A percentile compares a stretch with the other conserved stretches of the same genome.
phyloP scores from a whole-genome alignment of 352 stramenopile species.

The Phytophthora capsici region DNA sequence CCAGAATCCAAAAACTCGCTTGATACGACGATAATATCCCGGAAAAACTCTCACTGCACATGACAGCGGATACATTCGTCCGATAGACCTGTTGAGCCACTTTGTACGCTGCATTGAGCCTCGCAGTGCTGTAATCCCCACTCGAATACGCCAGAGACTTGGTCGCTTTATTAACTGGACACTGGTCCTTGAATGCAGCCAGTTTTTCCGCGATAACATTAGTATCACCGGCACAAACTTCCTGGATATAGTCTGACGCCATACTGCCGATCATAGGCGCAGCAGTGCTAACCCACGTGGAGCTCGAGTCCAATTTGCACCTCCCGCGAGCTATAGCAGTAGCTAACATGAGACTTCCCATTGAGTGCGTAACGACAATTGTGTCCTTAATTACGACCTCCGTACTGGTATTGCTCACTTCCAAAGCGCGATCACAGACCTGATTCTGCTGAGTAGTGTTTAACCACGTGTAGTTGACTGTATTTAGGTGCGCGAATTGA shows the following conservation, averaged over 20 bases:
- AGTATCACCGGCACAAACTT: constrained; percentile 13
- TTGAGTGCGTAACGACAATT: constrained; percentile 31
- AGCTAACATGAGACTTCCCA: constrained; percentile 30
- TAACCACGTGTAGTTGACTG: constrained; percentile 24
- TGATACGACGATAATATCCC: constrained; percentile 41
- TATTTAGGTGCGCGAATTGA: constrained; percentile 29
- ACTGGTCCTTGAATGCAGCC: constrained; percentile 15
- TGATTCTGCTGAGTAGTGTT: constrained; percentile 28
- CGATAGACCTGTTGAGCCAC: constrained; percentile 30
- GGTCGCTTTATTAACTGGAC: constrained; percentile 10
- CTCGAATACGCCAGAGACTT: constrained; percentile 38
- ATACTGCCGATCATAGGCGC: constrained; percentile 34
- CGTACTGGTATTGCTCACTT: constrained; percentile 23
- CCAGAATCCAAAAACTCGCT: constrained; percentile 26
- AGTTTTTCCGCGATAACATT: constrained; percentile 16
- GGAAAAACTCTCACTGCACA: constrained; percentile 39
- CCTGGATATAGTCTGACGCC: constrained; percentile 21
- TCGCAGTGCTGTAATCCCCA: constrained; percentile 15
- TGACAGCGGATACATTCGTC: constrained; percentile 33
- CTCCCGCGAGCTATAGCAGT: constrained; percentile 24
- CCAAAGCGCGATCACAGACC: constrained; percentile 19
- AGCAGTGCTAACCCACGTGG: constrained; percentile 38
- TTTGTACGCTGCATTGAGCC: constrained; percentile 21
- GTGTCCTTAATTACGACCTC: constrained; percentile 18
- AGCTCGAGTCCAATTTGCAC: constrained; percentile 24